phyloP scores from a whole-genome alignment of 306 rosid species.

The Vigna reflexopilosa region DNA sequence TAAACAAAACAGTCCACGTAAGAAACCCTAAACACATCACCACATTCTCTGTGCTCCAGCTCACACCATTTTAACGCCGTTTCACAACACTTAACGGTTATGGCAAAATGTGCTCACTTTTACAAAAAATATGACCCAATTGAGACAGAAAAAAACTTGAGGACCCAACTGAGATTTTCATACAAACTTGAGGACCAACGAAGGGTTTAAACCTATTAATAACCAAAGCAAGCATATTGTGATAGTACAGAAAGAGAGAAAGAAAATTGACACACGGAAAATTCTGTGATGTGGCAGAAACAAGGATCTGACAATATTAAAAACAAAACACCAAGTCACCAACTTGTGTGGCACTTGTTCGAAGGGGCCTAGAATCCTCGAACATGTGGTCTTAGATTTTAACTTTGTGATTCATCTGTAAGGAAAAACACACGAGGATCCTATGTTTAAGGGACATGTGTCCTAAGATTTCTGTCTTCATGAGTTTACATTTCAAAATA shows the following conservation, averaged over 20 bases:
- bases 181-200: too few relatives aligned
- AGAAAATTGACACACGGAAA: constrained; percentile 34
- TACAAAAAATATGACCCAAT: too few relatives aligned
- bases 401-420: background rate
- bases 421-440: background rate
- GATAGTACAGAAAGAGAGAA: constrained; percentile 24
- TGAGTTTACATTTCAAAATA: background rate
- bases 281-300: background rate
- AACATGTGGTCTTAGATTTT: background rate
- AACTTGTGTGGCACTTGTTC: background rate
- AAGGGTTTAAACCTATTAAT: too few relatives aligned
- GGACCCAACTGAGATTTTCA: too few relatives aligned
- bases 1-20: too few relatives aligned
- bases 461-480: background rate
- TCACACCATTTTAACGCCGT: too few relatives aligned
- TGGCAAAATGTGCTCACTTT: too few relatives aligned
- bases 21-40: too few relatives aligned
- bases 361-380: background rate
- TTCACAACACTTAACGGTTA: too few relatives aligned
- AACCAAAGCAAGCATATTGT: background rate
- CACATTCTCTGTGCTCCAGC: too few relatives aligned
- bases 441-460: background rate
- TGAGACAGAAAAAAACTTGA: too few relatives aligned
- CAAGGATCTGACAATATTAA: background rate
- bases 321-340: constrained; percentile 8